Evolutionary conservation across 2,329 filamentous ascomycete species (phyloP), one percentile per base, ranked within the genome.

Genomic region (Colletotrichum echinochloae): DNA sequence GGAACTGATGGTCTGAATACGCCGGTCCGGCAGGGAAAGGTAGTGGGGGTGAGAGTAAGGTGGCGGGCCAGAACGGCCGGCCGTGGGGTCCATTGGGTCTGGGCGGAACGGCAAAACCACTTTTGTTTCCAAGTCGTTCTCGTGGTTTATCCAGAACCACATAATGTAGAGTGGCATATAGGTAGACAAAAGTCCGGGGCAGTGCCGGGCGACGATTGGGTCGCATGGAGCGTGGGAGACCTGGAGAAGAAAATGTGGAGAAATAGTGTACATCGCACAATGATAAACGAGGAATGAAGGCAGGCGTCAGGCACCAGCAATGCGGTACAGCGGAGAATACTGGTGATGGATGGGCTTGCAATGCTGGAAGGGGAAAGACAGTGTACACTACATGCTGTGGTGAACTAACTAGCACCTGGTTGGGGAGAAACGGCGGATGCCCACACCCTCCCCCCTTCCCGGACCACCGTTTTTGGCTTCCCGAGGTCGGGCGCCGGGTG

Each of bases 191-290:
- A 28, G 14, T 39, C 44, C 49, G 54, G 23, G 41, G 44, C 51
- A 39, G 26, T 8, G 39, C 63, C 28, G 56, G 52, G 57, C 56
- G 14, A 37, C 54, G 52, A 63, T 63, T 68, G 68, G 68, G 59
- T 71, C 52, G 64, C 52, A 59, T 71, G 44, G 46, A 46, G 59
- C n/a, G 59, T 51, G 64, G 57, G 30, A 59, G 49, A 49, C 26
- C 44, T 18, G 49, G 67, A 44, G 55, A 28, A 30, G 20, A 14
- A 62, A 37, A 66, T 20, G 37, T 39, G 46, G 60, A 41, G 46
- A 46, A 46, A 39, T n/a, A n/a, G n/a, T n/a, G n/a, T n/a, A 11
- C 3, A 3, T 9, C 23, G 33, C 28, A 16, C 7, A 30, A 20
- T 16, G 30, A 35, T 5, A 30, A 9, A 14, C 48, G 4, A 14